phyloP scores from a whole-genome alignment of 2,329 filamentous ascomycete genomes.

The Proliferodiscus dingleyae region DNA sequence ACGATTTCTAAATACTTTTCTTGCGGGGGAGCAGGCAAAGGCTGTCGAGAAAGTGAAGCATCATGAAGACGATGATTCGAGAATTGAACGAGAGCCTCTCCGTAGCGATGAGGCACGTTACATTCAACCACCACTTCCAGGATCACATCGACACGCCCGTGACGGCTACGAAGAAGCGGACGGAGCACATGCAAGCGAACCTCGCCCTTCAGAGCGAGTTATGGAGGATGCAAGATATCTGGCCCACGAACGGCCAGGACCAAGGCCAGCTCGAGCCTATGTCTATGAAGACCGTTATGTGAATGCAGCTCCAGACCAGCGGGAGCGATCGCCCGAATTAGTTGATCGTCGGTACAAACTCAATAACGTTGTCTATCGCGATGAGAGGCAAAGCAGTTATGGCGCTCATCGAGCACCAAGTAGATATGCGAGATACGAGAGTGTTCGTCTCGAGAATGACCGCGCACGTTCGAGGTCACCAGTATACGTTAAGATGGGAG shows the following conservation, averaged over 20 bases:
- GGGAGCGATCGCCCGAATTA: constrained; percentile 29
- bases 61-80: constrained; percentile 10
- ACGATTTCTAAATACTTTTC: constrained; percentile 34
- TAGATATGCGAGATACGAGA: constrained; percentile 32
- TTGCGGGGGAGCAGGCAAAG: constrained; percentile 21
- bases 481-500: constrained; percentile 29
- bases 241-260: constrained; percentile 18
- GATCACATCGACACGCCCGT: constrained; percentile 13
- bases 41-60: constrained; percentile 7
- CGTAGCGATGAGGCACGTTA: constrained; percentile 11
- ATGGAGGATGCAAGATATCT: constrained; percentile 17
- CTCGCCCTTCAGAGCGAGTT: constrained; percentile 8
- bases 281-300: constrained; percentile 26
- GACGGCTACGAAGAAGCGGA: constrained; percentile 17
- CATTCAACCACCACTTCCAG: constrained; percentile 8
- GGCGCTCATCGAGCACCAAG: constrained; percentile 26
- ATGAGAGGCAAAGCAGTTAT: constrained; percentile 30
- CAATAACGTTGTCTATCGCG: constrained; percentile 31
- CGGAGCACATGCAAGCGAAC: constrained; percentile 5
- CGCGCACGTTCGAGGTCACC: constrained; percentile 33
- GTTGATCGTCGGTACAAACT: constrained; percentile 31
- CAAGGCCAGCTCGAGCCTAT: constrained; percentile 19
- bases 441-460: constrained; percentile 30
- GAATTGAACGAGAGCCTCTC: constrained; percentile 16
- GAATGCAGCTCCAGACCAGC: constrained; percentile 14